phyloP scores from a whole-genome alignment of 257 asterid genomes.

The Nicotiana undulata region DNA sequence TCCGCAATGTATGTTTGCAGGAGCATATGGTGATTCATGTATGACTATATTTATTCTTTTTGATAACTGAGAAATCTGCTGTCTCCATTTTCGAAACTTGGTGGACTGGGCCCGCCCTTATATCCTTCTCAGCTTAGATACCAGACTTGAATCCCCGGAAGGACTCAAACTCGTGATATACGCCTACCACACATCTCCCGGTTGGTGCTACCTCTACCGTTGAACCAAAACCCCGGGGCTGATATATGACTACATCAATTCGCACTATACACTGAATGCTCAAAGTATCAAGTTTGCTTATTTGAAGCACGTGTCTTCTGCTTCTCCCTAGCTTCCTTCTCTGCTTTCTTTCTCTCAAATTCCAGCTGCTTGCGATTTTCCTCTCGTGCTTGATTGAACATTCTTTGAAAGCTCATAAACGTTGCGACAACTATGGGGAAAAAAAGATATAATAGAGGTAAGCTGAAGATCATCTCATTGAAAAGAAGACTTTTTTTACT shows the following conservation, averaged over 20 bases:
- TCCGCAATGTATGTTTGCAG: not conserved
- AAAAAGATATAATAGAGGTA: not conserved
- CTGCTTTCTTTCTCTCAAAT: constrained; percentile 61
- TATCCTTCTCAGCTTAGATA: not conserved
- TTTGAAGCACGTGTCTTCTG: constrained; percentile 13
- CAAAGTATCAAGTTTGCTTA: not conserved
- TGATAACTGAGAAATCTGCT: not conserved
- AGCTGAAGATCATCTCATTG: constrained; percentile 1
- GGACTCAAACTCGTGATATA: not conserved
- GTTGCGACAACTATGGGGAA: constrained; percentile 60
- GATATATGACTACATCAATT: not conserved
- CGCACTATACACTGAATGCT: constrained; percentile 2
- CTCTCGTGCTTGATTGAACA: constrained; percentile 54
- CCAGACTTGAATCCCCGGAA: not conserved
- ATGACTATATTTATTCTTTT: not conserved
- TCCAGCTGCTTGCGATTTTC: constrained; percentile 72
- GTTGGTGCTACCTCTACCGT: not conserved
- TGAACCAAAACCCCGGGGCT: not conserved
- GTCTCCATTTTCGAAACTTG: not conserved
- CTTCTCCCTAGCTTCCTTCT: constrained; percentile 41
- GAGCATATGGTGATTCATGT: not conserved
- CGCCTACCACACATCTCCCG: not conserved
- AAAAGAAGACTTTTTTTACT: not conserved
- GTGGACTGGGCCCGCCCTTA: not conserved
- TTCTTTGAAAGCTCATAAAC: constrained; percentile 60